A percentile compares a stretch with the other conserved stretches of the same genome.
phyloP scores from a whole-genome alignment of 371 early-diverging fungal genomes.

The Lichtheimia ornata region DNA sequence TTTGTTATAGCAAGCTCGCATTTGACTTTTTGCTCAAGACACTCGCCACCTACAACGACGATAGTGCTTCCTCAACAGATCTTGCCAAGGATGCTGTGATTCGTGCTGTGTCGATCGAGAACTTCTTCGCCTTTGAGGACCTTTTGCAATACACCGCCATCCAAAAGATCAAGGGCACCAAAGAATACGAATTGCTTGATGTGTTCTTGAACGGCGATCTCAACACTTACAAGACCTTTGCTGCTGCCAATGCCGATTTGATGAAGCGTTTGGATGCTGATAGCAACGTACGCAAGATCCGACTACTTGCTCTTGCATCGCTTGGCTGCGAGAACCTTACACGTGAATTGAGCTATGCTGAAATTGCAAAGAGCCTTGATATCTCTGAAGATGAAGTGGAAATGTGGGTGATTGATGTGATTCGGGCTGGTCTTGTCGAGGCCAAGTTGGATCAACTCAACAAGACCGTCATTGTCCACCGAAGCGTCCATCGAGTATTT shows the following conservation, averaged over 20 bases:
- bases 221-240: slow-evolving; percentile 66
- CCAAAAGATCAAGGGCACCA: slow-evolving; percentile 66
- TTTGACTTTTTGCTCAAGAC: slow-evolving; percentile 71
- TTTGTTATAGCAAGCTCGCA: slow-evolving; percentile 43
- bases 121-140: slow-evolving; percentile 82
- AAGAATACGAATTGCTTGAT: slow-evolving; percentile 69
- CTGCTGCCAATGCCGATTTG: slow-evolving; percentile 51
- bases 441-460: slow-evolving; percentile 92
- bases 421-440: slow-evolving; percentile 91
- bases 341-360: slow-evolving; percentile 70
- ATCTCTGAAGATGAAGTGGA: slow-evolving; percentile 85
- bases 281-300: slow-evolving; percentile 78
- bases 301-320: slow-evolving; percentile 82
- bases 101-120: slow-evolving; percentile 71
- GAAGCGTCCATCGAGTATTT: slow-evolving; percentile 87
- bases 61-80: slow-evolving; percentile 32
- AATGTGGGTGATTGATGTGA: slow-evolving; percentile 91
- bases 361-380: slow-evolving; percentile 74
- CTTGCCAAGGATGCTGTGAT: slow-evolving; percentile 59
- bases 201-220: slow-evolving; percentile 77
- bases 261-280: slow-evolving; percentile 59
- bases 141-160: slow-evolving; percentile 71
- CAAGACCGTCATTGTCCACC: slow-evolving; percentile 72
- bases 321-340: slow-evolving; percentile 76
- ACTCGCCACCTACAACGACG: slow-evolving; percentile 54